These are phyloP conservation scores for Exophiala oligosperma DNA, from an alignment of 2,329 filamentous ascomycete genomes.

Conservation along the genomic window DNA sequence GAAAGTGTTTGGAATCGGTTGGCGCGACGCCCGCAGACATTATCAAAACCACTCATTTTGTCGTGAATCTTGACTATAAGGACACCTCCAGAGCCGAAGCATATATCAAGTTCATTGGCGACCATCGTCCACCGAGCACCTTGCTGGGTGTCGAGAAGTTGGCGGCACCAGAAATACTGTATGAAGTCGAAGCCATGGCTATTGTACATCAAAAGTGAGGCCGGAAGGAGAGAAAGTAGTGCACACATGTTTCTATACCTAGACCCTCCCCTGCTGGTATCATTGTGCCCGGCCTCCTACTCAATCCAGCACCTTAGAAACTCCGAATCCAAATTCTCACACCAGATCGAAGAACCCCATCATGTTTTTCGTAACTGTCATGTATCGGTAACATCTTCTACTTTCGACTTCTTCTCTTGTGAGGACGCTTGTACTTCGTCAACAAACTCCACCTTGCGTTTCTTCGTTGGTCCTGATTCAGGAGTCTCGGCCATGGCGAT, in stretches of 20 bases:
- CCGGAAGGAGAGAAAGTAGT: neutral
- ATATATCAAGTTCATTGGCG: conserved; percentile 15
- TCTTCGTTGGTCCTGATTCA: conserved; percentile 18
- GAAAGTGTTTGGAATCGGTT: conserved; percentile 18
- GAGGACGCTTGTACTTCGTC: conserved; percentile 21
- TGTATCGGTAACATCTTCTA: conserved; percentile 23
- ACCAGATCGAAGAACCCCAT: neutral
- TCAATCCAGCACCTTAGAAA: neutral
- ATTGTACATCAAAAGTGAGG: conserved; percentile 15
- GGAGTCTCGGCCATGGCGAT: conserved; percentile 6
- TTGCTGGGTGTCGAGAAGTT: conserved; percentile 20
- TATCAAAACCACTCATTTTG: conserved; percentile 19
- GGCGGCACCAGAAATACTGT: conserved; percentile 14
- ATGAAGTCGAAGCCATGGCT: conserved; percentile 22
- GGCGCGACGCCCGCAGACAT: conserved; percentile 20
- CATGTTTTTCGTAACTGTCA: neutral
- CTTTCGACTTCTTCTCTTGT: conserved; percentile 20
- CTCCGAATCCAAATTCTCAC: too few species aligned
- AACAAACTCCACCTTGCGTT: conserved; percentile 27
- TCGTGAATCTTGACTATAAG: conserved; percentile 19
- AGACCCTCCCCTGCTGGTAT: neutral
- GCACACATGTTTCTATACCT: neutral
- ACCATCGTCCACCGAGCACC: conserved; percentile 16
- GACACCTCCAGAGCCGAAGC: conserved; percentile 13
- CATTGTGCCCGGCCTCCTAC: neutral